Percentiles rank a stretch among this genome's conserved stretches.
Evolutionary conservation across 192 early-diverging fungal species (phyloP).

Genomic region (Funneliformis geosporum): DNA sequence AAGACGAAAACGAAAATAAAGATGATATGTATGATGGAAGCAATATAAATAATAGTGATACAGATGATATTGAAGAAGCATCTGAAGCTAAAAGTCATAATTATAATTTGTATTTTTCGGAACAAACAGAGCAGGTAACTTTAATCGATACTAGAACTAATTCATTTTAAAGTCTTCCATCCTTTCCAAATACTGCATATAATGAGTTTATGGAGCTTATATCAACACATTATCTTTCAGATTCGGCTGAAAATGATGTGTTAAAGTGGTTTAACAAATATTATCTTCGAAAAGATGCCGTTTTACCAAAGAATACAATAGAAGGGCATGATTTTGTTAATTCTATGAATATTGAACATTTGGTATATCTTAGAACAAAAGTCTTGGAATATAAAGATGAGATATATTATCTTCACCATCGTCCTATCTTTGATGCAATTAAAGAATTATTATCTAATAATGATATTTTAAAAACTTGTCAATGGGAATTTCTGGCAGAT

Average conservation of each 20-base stretch:
- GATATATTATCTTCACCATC: not conserved
- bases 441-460: not conserved
- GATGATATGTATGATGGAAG: no score
- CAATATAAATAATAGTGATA: no score
- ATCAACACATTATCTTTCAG: not conserved
- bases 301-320: not conserved
- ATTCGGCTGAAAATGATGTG: not conserved
- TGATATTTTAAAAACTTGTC: not conserved
- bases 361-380: not conserved
- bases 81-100: no score
- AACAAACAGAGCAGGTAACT: no score
- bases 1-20: no score
- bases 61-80: no score
- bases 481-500: not conserved
- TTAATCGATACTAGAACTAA: no score
- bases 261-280: not conserved
- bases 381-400: not conserved
- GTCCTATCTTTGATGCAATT: not conserved
- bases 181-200: not conserved
- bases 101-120: no score
- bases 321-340: not conserved
- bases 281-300: not conserved
- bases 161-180: no score
- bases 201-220: not conserved
- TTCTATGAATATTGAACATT: not conserved